Evolutionary conservation across 805 yeast species (phyloP).

Genomic region (Yamadazyma akitaensis): DNA sequence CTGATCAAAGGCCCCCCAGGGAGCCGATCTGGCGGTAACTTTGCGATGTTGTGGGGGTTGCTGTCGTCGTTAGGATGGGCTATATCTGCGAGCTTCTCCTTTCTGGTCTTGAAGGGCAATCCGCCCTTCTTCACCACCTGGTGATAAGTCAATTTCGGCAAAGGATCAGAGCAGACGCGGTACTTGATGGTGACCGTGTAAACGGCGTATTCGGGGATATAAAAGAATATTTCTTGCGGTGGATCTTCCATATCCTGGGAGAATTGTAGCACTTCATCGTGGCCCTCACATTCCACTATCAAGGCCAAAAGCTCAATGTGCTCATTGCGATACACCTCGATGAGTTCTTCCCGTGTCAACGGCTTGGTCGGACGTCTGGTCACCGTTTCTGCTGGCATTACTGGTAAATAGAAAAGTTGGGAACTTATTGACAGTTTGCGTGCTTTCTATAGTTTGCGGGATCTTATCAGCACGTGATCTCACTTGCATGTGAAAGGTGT

Average conservation of each 20-base stretch:
- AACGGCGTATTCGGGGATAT: conserved; percentile 24
- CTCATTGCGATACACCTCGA: conserved; percentile 21
- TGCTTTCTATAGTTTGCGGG: neutral
- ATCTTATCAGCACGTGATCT: neutral
- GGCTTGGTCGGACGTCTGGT: neutral
- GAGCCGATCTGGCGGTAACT: conserved; percentile 24
- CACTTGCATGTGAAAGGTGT: conserved; percentile 4
- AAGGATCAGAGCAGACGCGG: conserved; percentile 19
- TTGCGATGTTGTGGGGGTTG: conserved; percentile 16
- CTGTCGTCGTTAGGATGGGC: conserved; percentile 18
- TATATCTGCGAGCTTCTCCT: conserved; percentile 17
- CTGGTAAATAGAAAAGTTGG: neutral
- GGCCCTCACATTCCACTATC: conserved; percentile 25
- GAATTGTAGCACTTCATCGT: conserved; percentile 19
- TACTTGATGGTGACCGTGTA: conserved; percentile 24
- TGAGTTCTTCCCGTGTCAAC: conserved; percentile 13
- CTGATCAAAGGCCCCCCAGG: conserved; percentile 30
- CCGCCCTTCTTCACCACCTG: conserved; percentile 29
- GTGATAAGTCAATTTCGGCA: conserved; percentile 21
- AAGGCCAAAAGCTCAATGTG: conserved; percentile 23
- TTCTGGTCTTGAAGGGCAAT: conserved; percentile 21
- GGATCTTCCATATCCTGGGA: conserved; percentile 23
- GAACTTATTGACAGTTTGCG: neutral
- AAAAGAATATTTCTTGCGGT: conserved; percentile 23
- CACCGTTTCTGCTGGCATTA: neutral